Conservation (phyloP, 2,329 filamentous ascomycete species). For the Verruconis gallopava region DNA sequence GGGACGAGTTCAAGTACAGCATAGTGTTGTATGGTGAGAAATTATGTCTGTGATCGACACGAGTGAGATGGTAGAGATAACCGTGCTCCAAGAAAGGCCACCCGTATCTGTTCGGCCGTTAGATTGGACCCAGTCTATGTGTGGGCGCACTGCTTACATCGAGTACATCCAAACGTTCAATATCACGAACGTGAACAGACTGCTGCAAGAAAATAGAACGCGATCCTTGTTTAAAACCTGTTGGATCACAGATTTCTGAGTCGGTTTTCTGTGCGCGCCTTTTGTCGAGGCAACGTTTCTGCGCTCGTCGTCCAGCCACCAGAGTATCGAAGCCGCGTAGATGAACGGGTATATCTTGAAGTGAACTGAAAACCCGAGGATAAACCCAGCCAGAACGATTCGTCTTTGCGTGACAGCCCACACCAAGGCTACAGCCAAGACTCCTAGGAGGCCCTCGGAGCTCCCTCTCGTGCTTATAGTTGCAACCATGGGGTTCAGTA, state of each 20-base stretch:
- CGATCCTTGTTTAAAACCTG: conserved; percentile 28
- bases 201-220: conserved; percentile 46
- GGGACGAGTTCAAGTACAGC: conserved; percentile 71
- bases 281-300: not conserved
- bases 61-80: conserved; percentile 81
- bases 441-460: conserved; percentile 79
- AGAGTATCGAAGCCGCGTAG: conserved; percentile 69
- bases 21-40: conserved; percentile 94
- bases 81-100: conserved; percentile 75
- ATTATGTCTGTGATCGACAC: conserved; percentile 94
- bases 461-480: conserved; percentile 92
- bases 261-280: conserved; percentile 3
- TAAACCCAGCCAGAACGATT: conserved; percentile 52
- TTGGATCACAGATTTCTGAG: conserved; percentile 9
- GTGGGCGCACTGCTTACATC: conserved; percentile 37
- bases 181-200: conserved; percentile 56
- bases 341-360: conserved; percentile 99
- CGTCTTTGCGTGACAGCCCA: conserved; percentile 61
- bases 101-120: conserved; percentile 50
- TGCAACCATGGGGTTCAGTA: conserved; percentile 96
- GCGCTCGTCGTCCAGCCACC: conserved; percentile 57
- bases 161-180: conserved; percentile 72
- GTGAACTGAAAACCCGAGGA: conserved; percentile 78
- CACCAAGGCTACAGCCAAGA: conserved; percentile 68
- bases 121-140: not conserved